Conservation (phyloP, 1,284 basidiomycete species). For the Sutorius eximius region DNA sequence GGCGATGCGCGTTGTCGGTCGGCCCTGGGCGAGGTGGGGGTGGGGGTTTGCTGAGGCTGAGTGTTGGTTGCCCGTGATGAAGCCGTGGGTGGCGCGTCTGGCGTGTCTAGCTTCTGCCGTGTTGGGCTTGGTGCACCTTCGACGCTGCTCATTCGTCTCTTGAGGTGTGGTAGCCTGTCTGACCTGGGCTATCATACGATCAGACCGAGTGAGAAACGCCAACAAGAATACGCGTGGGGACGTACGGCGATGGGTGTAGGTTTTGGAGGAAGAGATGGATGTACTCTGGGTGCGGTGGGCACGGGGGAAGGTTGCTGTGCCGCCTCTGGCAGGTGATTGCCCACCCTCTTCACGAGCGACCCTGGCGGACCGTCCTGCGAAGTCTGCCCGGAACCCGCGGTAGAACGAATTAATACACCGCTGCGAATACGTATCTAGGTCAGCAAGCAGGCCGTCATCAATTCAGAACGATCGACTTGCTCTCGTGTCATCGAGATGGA, state of each 20-base stretch:
- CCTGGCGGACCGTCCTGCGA: constrained; percentile 4
- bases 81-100: background rate
- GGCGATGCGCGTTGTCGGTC: background rate
- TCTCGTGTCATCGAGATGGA: constrained; percentile 28
- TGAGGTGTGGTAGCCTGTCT: constrained; percentile 13
- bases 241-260: constrained; percentile 17
- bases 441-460: constrained; percentile 1
- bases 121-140: constrained; percentile 3
- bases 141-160: constrained; percentile 11
- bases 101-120: constrained; percentile 17
- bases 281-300: background rate
- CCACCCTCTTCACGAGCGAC: background rate
- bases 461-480: constrained; percentile 14
- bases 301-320: background rate
- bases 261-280: background rate
- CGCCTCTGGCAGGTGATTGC: background rate
- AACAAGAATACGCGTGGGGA: background rate
- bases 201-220: background rate
- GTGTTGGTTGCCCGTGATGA: background rate
- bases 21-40: background rate
- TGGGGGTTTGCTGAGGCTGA: background rate
- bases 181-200: constrained; percentile 12
- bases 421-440: constrained; percentile 12
- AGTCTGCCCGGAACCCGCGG: background rate
- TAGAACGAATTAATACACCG: constrained; percentile 15